A percentile compares a stretch with the other conserved stretches of the same genome.
phyloP scores from a whole-genome alignment of 495 filamentous ascomycete species.

The Penicillium pancosmium region DNA sequence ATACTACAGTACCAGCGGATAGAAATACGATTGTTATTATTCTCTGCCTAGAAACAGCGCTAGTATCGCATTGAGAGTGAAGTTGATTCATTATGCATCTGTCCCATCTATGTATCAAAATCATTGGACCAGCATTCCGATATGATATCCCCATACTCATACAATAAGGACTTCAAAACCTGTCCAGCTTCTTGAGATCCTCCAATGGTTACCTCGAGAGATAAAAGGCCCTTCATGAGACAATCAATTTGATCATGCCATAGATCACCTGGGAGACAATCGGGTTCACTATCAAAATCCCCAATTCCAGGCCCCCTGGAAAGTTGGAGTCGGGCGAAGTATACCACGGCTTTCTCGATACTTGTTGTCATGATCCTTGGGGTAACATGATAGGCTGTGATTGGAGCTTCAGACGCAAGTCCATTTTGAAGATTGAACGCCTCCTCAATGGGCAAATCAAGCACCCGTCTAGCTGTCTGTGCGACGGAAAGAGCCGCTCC shows the following conservation, averaged over 20 bases:
- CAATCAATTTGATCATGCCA: constrained; percentile 21
- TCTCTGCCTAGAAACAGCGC: too few relatives aligned
- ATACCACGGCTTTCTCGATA: constrained; percentile 25
- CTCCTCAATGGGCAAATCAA: constrained; percentile 17
- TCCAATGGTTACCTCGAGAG: constrained; percentile 30
- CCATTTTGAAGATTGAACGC: constrained; percentile 28
- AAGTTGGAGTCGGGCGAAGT: constrained; percentile 8
- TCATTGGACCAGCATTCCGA: constrained; percentile 29
- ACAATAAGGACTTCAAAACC: constrained; percentile 15
- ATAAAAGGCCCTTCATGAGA: constrained; percentile 26
- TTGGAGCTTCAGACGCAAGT: constrained; percentile 16
- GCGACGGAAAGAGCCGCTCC: constrained; percentile 13
- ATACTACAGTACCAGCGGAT: too few relatives aligned
- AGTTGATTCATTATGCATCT: not conserved
- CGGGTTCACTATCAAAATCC: not conserved
- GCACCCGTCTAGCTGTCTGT: constrained; percentile 12
- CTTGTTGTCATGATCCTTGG: constrained; percentile 22
- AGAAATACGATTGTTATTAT: too few relatives aligned
- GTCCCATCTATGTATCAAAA: constrained; percentile 15
- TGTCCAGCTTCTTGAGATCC: constrained; percentile 23
- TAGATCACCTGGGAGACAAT: not conserved
- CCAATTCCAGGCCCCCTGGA: not conserved
- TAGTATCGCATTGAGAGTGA: not conserved
- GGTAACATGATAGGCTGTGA: constrained; percentile 29
- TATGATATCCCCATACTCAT: constrained; percentile 24